These are phyloP conservation scores for Colletotrichum abscissum DNA, from an alignment of 2,329 filamentous ascomycete species.

Conservation along the genomic window DNA sequence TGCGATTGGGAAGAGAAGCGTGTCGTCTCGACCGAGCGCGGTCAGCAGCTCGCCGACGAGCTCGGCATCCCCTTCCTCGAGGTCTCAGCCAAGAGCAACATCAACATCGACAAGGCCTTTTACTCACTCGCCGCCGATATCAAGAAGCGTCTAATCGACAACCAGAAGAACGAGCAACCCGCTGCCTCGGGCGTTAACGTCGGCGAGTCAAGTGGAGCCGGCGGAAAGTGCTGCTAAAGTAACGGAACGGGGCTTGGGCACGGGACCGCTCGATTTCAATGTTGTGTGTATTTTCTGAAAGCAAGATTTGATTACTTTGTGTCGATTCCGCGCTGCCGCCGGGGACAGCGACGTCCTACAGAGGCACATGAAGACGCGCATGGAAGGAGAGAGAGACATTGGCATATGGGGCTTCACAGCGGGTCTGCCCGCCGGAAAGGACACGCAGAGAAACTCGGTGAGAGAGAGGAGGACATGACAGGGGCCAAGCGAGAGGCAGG, in stretches of 20 bases:
- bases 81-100: constrained; percentile 98
- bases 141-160: constrained; percentile 98
- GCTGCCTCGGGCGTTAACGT: constrained; percentile 73
- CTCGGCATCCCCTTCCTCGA: constrained; percentile 98
- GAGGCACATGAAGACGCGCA: not conserved
- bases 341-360: not conserved
- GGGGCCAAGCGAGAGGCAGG: not conserved
- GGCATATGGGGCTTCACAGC: constrained; percentile 1
- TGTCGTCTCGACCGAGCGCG: constrained; percentile 90
- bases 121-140: constrained; percentile 95
- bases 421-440: not conserved
- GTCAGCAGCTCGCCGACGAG: constrained; percentile 93
- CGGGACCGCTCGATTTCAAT: not conserved
- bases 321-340: constrained; percentile 25
- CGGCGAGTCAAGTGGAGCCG: constrained; percentile 67
- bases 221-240: constrained; percentile 81
- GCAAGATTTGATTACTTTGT: constrained; percentile 18
- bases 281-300: not conserved
- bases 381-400: constrained; percentile 4
- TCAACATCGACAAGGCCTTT: constrained; percentile 99
- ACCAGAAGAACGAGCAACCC: constrained; percentile 78
- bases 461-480: constrained; percentile 4
- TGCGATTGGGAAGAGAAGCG: constrained; percentile 99
- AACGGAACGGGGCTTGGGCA: not conserved
- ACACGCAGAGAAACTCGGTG: not conserved